Conservation (phyloP, 768 basidiomycete genomes). For the Termitomyces sp. region DNA sequence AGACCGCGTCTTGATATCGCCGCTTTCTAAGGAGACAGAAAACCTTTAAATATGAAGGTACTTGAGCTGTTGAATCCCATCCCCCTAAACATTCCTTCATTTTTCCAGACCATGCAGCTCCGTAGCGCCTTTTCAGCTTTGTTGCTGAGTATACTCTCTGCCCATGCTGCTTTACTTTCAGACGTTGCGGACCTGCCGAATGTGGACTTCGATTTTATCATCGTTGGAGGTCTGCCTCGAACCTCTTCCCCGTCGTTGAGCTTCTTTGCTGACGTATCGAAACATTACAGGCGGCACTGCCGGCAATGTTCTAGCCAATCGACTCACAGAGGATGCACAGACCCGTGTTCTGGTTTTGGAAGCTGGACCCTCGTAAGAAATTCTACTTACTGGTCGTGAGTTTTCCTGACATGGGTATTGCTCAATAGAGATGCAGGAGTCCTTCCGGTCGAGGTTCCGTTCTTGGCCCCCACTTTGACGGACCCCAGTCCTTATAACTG, state of each 20-base stretch:
- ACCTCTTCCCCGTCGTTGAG: not conserved
- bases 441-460: conserved; percentile 12
- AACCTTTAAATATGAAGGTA: not conserved
- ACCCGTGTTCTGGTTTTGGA: conserved; percentile 24
- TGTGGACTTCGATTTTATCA: conserved; percentile 10
- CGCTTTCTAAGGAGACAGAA: not conserved
- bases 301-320: conserved; percentile 19
- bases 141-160: conserved; percentile 6
- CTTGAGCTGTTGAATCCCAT: not conserved
- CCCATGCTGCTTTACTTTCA: conserved; percentile 4
- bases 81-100: not conserved
- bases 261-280: not conserved
- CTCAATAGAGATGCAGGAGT: conserved; percentile 15
- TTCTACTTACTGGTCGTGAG: not conserved
- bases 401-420: not conserved
- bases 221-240: conserved; percentile 7
- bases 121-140: conserved; percentile 1
- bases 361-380: conserved; percentile 20
- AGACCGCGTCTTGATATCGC: not conserved
- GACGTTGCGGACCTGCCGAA: conserved; percentile 4
- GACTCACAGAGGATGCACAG: conserved; percentile 19
- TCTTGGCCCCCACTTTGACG: conserved; percentile 7
- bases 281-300: conserved; percentile 10
- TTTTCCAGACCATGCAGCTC: conserved; percentile 4
- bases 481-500: conserved; percentile 18